phyloP scores from a whole-genome alignment of 441 rosid species.

The Theobroma grandiflorum region DNA sequence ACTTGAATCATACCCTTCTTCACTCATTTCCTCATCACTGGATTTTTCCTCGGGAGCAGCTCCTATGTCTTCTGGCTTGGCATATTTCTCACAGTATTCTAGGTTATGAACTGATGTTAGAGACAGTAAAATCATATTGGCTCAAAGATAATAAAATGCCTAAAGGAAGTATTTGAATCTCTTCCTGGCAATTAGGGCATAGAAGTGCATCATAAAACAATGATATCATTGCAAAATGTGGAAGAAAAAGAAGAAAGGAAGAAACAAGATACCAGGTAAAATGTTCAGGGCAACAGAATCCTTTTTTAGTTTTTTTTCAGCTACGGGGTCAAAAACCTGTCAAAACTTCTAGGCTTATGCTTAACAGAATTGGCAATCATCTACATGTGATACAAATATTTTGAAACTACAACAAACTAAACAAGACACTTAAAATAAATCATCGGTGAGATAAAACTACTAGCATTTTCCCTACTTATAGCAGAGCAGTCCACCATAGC shows the following conservation, averaged over 20 bases:
- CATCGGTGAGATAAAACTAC: neutral
- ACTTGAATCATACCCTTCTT: slow-evolving; percentile 54
- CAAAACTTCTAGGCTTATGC: neutral
- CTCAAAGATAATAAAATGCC: neutral
- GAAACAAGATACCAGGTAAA: neutral
- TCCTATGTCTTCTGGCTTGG: slow-evolving; percentile 63
- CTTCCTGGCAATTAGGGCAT: neutral
- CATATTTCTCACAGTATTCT: slow-evolving; percentile 83
- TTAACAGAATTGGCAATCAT: neutral
- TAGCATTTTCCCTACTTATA: neutral
- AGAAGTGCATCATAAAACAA: neutral
- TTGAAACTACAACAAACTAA: neutral
- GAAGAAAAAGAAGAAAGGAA: neutral
- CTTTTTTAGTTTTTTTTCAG: neutral
- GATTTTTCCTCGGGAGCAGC: slow-evolving; percentile 56
- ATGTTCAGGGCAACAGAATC: neutral
- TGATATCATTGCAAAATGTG: neutral
- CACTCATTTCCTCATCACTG: slow-evolving; percentile 76
- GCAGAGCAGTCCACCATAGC: neutral
- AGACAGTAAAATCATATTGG: neutral
- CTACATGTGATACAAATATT: neutral
- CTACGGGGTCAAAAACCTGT: neutral
- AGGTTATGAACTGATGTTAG: slow-evolving; percentile 16
- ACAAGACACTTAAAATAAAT: neutral
- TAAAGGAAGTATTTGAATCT: neutral